Evolutionary conservation across 1,139 yeast genomes (phyloP), one percentile per base, ranked within the genome.

Genomic region (Taiozyma sp.): DNA sequence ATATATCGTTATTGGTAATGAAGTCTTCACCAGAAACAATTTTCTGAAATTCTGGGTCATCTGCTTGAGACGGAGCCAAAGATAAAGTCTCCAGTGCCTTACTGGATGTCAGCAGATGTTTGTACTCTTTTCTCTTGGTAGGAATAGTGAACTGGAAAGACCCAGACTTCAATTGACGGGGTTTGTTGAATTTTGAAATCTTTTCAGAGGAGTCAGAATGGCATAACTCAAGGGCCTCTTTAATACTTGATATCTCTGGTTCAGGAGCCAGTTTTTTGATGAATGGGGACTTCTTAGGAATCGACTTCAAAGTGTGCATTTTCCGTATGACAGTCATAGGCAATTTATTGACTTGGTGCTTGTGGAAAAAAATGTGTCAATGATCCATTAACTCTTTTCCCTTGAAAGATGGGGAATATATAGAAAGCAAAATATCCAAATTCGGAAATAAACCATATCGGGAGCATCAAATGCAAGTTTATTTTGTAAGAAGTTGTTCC

Each of bases 71-170:
- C 0, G 69, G 67, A 42, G 72, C 74, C 42, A 88, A 63, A 1
- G 85, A 85, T 51, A 88, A 70, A 51, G 85, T 90, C 2, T 63
- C 60, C 48, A 89, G 61, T 0, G 95, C 95, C 1, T 68, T 68
- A 0, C 76, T 76, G 32, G 93, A 84, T 0, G 83, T 77, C 21
- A 83, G 70, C 30, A 90, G 61, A 53, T 82, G 78, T 56, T 72
- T 66, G 62, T 82, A 81, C 48, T 72, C 72, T 43, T 75, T 71
- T 43, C 95, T 69, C 54, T 68, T 66, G 47, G 83, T 87, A 0
- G 96, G 97, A 8, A 77, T 61, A 1, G 85, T 75, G 72, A 78
- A 89, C 3, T 93, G 81, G 62, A 76, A 93, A 37, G 83, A 83
- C 3, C 96, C 96, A 8, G 71, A 70, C 40, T 73, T 65, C 11